Base-by-base conservation (phyloP, 1,284 basidiomycete species). In the Pisolithus thermaeus region DNA sequence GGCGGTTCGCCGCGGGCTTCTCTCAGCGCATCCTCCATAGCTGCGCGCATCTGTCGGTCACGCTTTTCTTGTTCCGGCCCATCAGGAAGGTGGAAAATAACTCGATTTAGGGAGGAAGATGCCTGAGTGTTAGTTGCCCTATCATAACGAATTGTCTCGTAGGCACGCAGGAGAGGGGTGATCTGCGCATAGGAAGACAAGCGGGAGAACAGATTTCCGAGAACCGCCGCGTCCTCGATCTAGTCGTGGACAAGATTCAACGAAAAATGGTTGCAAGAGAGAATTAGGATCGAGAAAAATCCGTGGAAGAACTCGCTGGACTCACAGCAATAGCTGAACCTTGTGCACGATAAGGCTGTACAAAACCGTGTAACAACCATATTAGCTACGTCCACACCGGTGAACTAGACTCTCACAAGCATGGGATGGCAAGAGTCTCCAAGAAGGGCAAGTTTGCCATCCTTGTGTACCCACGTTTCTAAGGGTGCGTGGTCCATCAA, bases 381-480 rank as follows among this genome's bases (percentile, higher is more conserved):
- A 7, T 46, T 27, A 30, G 35, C 1, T 8, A n/a, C 18, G 40
- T 18, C 20, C 20, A 16, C 20, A 37, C 8, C 32, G 1, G 18
- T 1, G n/a, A 3, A 36, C 48, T 30, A n/a, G 38, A 25, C 23
- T 65, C 79, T 52, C 53, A 82, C 79, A 9, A 84, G 72, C 81
- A 85, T 86, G 0, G 84, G 81, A 58, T 84, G 82, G 47, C 78
- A 79, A 0, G 80, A 71, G 56, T 82, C 80, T 1, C 80, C 80
- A 1, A 82, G 66, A 11, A 82, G 61, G n/a, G 67, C 74, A 2
- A 82, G 66, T 35, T 68, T 73, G 3, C 73, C 74, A 11, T 66
- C 63, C n/a, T 62, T 60, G 59, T 82, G 78, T 7, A 80, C 56
- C 80, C 80, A 82, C 0, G 69, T 75, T 1, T 65, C 59, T 35